Base-by-base conservation (phyloP, 2,329 filamentous ascomycete species). In the Fusarium haematococcum region DNA sequence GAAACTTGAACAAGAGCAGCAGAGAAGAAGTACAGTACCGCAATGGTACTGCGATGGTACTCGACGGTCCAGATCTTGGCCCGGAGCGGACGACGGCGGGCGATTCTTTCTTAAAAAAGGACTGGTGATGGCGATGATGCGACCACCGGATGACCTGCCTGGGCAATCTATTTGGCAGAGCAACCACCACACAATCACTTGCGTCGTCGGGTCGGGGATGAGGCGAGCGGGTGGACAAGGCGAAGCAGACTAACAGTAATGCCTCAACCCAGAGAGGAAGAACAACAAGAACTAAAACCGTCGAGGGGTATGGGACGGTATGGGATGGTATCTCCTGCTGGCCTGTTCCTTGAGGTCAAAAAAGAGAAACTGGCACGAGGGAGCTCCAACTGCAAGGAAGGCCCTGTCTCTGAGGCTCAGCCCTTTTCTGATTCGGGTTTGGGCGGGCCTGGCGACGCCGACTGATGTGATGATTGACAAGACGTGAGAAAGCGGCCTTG, bases 381-480 rank as follows among this genome's bases (percentile, higher is more conserved):
- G 54, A 52, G 45, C 58, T 59, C 61, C 33, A 63, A 39, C 57
- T 67, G 57, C 60, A 70, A 76, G 68, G 74, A 71, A 70, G 33
- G 65, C 63, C 74, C 75, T 75, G 70, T 58, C 70, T 60, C 52
- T 48, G 50, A 74, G 60, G 62, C 65, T 70, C 62, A 73, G 68
- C 63, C 71, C 41, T 63, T 58, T 70, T 69, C 70, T 73, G 65
- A 54, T 61, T 72, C 45, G 56, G 73, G 67, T 27, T 59, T 65
- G 48, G 52, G 25, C 27, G 50, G 69, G 63, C 39, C 65, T 62
- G 66, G 57, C 56, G 57, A 54, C 56, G 59, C 48, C 52, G 64
- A 30, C 48, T 59, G 65, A 62, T 59, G 61, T 62, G 48, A 56
- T 61, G 59, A 52, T 50, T 25, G 11, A 41, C 10, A 32, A 52